Percentiles rank a stretch among this genome's conserved stretches.
Conservation (phyloP, 768 basidiomycete genomes). For the Calvatia gigantea region DNA sequence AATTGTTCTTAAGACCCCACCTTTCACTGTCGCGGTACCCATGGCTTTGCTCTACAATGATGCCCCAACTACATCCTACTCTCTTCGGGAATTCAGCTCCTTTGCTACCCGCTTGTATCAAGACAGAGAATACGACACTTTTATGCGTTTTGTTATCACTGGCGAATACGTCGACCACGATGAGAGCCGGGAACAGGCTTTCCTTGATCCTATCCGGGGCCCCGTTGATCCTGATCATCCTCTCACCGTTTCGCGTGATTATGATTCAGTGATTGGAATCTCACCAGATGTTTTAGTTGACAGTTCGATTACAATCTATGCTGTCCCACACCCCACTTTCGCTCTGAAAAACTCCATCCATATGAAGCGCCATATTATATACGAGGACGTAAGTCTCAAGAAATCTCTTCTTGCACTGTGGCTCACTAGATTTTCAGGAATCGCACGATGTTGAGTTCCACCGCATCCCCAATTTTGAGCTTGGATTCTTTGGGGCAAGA, state of each 20-base stretch:
- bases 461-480: not conserved
- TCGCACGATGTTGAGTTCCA: not conserved
- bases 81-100: not conserved
- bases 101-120: not conserved
- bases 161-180: not conserved
- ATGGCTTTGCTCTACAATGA: not conserved
- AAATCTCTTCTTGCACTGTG: no score
- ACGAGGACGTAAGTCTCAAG: not conserved
- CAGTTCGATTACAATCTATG: not conserved
- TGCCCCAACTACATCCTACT: not conserved
- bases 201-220: not conserved
- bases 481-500: not conserved
- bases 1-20: not conserved
- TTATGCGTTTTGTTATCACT: not conserved
- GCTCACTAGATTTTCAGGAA: not conserved
- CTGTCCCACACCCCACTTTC: not conserved
- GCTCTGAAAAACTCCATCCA: not conserved
- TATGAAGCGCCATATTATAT: not conserved
- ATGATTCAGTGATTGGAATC: slow-evolving; percentile 19
- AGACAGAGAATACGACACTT: not conserved
- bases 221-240: not conserved
- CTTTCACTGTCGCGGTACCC: not conserved
- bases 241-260: slow-evolving; percentile 14
- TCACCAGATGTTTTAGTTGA: slow-evolving; percentile 8
- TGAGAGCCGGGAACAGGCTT: not conserved